phyloP scores from a whole-genome alignment of 2,329 filamentous ascomycete genomes.

The Fusarium hainanense region DNA sequence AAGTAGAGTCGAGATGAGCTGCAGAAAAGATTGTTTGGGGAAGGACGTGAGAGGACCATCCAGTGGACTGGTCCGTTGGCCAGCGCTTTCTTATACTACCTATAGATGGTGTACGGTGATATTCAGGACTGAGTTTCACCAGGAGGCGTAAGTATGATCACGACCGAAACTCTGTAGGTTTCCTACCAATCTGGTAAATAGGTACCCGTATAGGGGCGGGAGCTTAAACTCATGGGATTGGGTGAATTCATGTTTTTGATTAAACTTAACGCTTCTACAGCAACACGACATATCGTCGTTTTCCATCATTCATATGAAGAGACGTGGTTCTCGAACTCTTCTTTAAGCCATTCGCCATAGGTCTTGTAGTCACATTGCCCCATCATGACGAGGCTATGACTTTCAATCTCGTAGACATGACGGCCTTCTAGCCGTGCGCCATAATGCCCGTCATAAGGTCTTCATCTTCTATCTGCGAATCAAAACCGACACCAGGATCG shows the following conservation, averaged over 20 bases:
- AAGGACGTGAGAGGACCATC: background rate
- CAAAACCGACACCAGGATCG: conserved; percentile 54
- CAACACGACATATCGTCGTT: conserved; percentile 17
- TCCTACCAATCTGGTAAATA: background rate
- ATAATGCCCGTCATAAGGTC: conserved; percentile 66
- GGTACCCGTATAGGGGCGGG: background rate
- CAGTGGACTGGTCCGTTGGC: background rate
- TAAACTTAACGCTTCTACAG: conserved; percentile 1
- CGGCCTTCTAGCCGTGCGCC: conserved; percentile 26
- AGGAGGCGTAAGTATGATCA: background rate
- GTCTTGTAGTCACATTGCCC: background rate
- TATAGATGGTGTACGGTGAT: background rate
- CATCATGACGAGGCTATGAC: background rate
- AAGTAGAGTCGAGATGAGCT: background rate
- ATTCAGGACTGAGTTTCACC: background rate
- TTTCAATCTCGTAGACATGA: background rate
- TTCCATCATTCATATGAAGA: conserved; percentile 21
- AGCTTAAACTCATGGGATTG: background rate
- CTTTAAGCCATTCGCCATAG: background rate
- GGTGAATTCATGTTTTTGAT: background rate
- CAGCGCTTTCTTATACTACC: background rate
- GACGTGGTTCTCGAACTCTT: background rate
- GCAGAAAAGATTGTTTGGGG: background rate
- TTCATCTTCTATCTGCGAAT: conserved; percentile 66
- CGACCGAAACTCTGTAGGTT: background rate